Base-by-base conservation (phyloP, 805 yeast species). In the Metschnikowia arizonensis region DNA sequence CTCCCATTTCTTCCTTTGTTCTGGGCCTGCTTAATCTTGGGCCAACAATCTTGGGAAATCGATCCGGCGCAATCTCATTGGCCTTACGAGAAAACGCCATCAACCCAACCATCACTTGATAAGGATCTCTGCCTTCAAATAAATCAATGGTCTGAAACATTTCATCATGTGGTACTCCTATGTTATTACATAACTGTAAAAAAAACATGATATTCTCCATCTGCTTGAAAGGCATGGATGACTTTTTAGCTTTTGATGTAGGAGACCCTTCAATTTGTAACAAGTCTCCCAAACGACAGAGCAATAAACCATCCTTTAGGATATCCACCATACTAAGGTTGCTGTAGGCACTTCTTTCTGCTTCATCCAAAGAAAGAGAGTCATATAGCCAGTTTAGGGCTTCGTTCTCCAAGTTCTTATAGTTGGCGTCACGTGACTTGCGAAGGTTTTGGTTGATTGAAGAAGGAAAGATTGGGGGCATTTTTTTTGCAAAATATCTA, bases 191-290 rank as follows among this genome's bases (percentile, higher is more conserved):
- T 44, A 82, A 79, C 5, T 72, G 65, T 31, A 88, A 65, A 57
- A 88, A 88, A 51, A 78, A 78, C 40, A 88, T 79, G 28, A 88
- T 86, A 57, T 87, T 87, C 58, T 88, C 96, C 96, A 88, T 88
- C 64, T 82, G 79, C 14, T 66, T 62, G 45, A 87, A 88, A 2
- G 95, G 91, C 83, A 86, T 81, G 42, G 72, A 69, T 9, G 88
- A 78, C 40, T 71, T 72, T 59, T 83, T 86, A 60, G 63, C 81
- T 50, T 73, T 77, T 3, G 70, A 59, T 2, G 66, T 55, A 2
- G 71, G 70, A 25, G 64, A 60, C n/a, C 37, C 21, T 1, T 64
- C 60, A 1, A 62, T 48, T 30, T 47, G 49, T 9, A 67, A 43
- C 12, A 58, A 51, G 31, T 57, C 50, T 1, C 74, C 74, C 26